Evolutionary conservation across 306 rosid species (phyloP), one percentile per base, ranked within the genome.

Genomic region (Malus sieversii): DNA sequence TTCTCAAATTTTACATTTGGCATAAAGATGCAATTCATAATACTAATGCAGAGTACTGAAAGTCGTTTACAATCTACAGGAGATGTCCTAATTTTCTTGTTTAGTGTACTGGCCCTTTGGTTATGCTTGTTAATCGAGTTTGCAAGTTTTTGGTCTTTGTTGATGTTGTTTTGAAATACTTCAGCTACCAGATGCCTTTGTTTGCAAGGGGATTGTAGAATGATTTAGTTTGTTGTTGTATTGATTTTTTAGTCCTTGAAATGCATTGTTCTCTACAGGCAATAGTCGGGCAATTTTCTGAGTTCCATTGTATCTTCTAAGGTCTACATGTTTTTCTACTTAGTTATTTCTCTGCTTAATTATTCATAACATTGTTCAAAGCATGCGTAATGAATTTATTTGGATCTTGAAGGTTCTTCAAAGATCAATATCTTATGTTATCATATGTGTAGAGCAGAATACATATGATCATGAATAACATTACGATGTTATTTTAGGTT

Each of bases 21-120:
- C 77, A 73, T 79, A 48, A 40, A 25, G 72, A 75, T 68, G 79
- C 71, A 55, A 12, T 70, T 84, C 58, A 71, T 73, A 51, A 77
- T 63, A 46, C 42, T 78, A 76, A 70, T 53, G 66, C 72, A 25
- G 81, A 73, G 70, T 65, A 73, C 75, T 57, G 70, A 66, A 77
- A 78, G 76, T 79, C 76, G 79, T 72, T 75, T 80, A 46, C 68
- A 30, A 62, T 75, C 40, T 71, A 18, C 67, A 55, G 30, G 52
- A 75, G 78, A 71, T 77, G 65, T 73, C 42, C 66, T 66, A 42
- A 77, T 45, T 68, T 65, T 77, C 78, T 76, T 78, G 64, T 52
- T 59, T 77, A 42, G 75, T 70, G 66, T 64, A 57, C 82, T 79
- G 74, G 71, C 83, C 78, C 51, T 69, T 66, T 1, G 51, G 60